Percentiles rank a stretch among this genome's conserved stretches.
These are phyloP conservation scores for Babesia bigemina DNA, from an alignment of 169 alveolate species.

Conservation along the genomic window DNA sequence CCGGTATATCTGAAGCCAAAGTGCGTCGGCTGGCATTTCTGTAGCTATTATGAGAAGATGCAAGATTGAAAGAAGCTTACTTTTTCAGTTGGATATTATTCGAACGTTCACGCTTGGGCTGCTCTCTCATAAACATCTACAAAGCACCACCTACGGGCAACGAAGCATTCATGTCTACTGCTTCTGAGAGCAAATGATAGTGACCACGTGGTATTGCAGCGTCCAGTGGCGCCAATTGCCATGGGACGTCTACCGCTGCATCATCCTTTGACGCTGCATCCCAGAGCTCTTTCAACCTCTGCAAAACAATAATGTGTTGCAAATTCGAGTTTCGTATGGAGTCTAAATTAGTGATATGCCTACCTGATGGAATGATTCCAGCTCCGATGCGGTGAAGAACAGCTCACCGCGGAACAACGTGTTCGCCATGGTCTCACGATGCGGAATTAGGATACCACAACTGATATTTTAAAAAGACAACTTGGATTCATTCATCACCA, in stretches of 20 bases:
- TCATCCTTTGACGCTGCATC: slow-evolving; percentile 8
- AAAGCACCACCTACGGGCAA: slow-evolving; percentile 12
- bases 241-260: slow-evolving; percentile 31
- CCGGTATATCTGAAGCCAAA: slow-evolving; percentile 17
- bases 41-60: neutral
- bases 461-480: neutral
- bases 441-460: neutral
- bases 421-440: slow-evolving; percentile 27
- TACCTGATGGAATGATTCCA: slow-evolving; percentile 26
- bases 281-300: slow-evolving; percentile 38
- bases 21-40: slow-evolving; percentile 15
- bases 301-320: neutral
- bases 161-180: slow-evolving; percentile 3
- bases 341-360: neutral
- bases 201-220: slow-evolving; percentile 27
- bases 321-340: neutral
- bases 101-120: slow-evolving; percentile 44
- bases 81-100: neutral
- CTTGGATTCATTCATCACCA: neutral
- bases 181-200: neutral
- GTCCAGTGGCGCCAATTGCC: slow-evolving; percentile 29
- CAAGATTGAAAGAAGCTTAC: neutral
- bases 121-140: neutral
- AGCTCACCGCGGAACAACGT: slow-evolving; percentile 40
- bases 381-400: slow-evolving; percentile 35